Evolutionary conservation across 257 asterid species (phyloP).

Genomic region (Leptodermis oblonga): DNA sequence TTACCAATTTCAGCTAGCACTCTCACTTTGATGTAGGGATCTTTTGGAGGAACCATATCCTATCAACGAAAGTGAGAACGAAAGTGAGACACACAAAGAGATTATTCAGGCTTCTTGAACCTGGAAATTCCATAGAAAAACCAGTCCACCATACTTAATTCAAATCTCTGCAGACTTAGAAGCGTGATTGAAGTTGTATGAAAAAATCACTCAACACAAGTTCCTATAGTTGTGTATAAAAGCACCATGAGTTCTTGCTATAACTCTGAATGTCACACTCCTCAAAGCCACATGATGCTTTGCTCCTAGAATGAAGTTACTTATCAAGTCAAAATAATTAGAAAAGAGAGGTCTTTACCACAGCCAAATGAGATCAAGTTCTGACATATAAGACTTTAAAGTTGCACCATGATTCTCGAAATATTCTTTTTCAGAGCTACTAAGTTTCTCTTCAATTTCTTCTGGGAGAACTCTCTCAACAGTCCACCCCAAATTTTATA

Average conservation of each 20-base stretch:
- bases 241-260: too few relatives aligned
- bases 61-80: conserved; percentile 34
- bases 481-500: conserved; percentile 74
- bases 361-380: conserved; percentile 65
- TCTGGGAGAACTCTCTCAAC: conserved; percentile 73
- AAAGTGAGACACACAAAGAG: conserved; percentile 14
- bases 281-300: too few relatives aligned
- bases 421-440: conserved; percentile 61
- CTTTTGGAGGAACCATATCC: conserved; percentile 97
- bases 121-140: neutral
- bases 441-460: conserved; percentile 79
- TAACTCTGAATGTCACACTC: too few relatives aligned
- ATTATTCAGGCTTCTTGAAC: conserved; percentile 6
- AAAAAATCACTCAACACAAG: neutral
- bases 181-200: neutral
- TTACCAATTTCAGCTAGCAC: conserved; percentile 85
- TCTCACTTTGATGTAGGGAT: conserved; percentile 91
- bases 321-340: too few relatives aligned
- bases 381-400: conserved; percentile 57
- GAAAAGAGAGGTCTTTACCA: conserved; percentile 58
- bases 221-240: neutral
- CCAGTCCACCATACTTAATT: neutral
- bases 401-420: conserved; percentile 67
- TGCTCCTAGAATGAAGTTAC: too few relatives aligned
- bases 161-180: neutral